Percentiles rank a stretch among this genome's conserved stretches.
Conservation (phyloP, 345 rosid genomes). For the Isatis tinctoria region DNA sequence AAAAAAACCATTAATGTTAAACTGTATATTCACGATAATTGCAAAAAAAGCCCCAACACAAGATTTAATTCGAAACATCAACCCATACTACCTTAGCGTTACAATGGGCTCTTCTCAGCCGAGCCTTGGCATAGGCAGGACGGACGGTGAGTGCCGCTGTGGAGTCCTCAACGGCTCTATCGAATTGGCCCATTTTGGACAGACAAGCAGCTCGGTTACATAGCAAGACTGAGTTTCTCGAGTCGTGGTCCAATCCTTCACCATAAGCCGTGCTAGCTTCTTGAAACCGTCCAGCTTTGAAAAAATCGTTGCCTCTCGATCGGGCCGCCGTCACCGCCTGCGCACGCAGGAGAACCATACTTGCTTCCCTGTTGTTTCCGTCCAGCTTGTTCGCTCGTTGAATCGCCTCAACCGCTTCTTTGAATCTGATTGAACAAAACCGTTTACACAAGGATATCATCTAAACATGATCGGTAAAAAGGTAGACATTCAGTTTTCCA, state of each 20-base stretch:
- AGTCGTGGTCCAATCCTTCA: constrained; percentile 72
- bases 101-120: constrained; percentile 86
- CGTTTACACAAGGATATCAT: neutral
- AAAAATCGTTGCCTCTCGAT: constrained; percentile 63
- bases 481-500: neutral
- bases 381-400: constrained; percentile 68
- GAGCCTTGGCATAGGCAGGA: constrained; percentile 71
- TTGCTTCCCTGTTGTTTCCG: constrained; percentile 57
- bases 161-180: constrained; percentile 72
- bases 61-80: neutral
- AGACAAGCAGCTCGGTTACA: constrained; percentile 86
- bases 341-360: constrained; percentile 41
- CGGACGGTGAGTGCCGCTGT: constrained; percentile 56
- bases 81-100: constrained; percentile 50
- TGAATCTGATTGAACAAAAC: constrained; percentile 41
- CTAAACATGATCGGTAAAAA: too few relatives aligned
- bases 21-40: neutral
- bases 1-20: neutral
- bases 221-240: constrained; percentile 66
- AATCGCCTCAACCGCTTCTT: constrained; percentile 53
- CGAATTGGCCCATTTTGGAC: constrained; percentile 59
- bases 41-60: neutral
- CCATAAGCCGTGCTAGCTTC: constrained; percentile 64
- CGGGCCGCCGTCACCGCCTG: constrained; percentile 56
- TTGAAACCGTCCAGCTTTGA: constrained; percentile 46